Evolutionary conservation across 2,329 filamentous ascomycete genomes (phyloP), one percentile per base, ranked within the genome.

Genomic region (Colletotrichum sp.): DNA sequence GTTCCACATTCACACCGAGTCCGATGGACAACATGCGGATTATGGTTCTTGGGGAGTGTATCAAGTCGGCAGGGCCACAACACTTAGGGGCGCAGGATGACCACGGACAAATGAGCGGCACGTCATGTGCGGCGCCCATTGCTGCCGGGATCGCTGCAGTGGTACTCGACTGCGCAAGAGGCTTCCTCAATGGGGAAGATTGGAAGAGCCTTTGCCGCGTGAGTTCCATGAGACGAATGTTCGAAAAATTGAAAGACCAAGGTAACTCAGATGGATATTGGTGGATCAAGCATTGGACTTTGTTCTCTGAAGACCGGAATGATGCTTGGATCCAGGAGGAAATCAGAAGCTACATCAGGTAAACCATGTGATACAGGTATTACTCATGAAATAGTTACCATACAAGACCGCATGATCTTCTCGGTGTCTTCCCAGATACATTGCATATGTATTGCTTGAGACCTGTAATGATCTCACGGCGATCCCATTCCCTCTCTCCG

Each of bases 71-170:
- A 1, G 18, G 60, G 60, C 60, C 60, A 7, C 30, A 1, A 1
- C 2, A 39, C 0, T 4, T 63, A 2, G 1, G 30, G 10, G 9
- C n/a, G 22, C 30, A 4, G 4, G 18, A 3, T 6, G 13, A 36
- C 32, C 60, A 32, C 3, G 0, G 24, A 10, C 60, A 32, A n/a
- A 39, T 64, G 22, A 39, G 32, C 1, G 60, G 60, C 2, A 64
- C 60, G 1, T 64, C 32, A 0, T 64, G 22, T 18, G 60, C 60
- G 4, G 60, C 60, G 24, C 60, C 60, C 15, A 64, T 64, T 1
- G 60, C 60, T 24, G 60, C 60, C 2, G 32, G 30, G 2, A 64
- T 64, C 13, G 60, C n/a, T 22, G 60, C 32, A 1, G 24, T 26
- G 7, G 32, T 64, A 2, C 60, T 64, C 9, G 60, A 64, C 22